phyloP scores from a whole-genome alignment of 805 yeast genomes.

The Suhomyces pyralidae region DNA sequence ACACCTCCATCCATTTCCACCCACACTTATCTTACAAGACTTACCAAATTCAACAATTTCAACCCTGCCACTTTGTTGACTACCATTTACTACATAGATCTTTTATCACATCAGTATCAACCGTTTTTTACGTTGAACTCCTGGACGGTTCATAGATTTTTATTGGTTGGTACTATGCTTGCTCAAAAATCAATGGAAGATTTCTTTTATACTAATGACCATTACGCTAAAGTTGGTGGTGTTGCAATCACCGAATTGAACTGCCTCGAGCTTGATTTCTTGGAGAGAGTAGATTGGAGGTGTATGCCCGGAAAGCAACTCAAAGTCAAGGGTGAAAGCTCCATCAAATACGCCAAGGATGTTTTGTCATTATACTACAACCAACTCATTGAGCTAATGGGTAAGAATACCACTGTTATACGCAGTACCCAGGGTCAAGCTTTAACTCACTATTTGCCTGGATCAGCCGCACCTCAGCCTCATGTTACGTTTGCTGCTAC shows the following conservation, averaged over 20 bases:
- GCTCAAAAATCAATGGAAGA: slow-evolving; percentile 92
- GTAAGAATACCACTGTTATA: slow-evolving; percentile 21
- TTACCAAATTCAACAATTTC: slow-evolving; percentile 79
- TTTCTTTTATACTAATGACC: slow-evolving; percentile 87
- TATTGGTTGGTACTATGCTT: slow-evolving; percentile 85
- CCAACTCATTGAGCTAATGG: slow-evolving; percentile 42
- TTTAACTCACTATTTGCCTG: slow-evolving; percentile 2
- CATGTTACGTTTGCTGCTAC: background rate
- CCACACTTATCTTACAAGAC: slow-evolving; percentile 68
- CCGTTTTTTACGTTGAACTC: slow-evolving; percentile 82
- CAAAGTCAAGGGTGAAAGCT: slow-evolving; percentile 9
- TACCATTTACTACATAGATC: slow-evolving; percentile 86
- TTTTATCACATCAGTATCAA: slow-evolving; percentile 69
- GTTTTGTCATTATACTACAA: slow-evolving; percentile 39
- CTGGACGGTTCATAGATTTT: slow-evolving; percentile 87
- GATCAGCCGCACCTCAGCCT: background rate
- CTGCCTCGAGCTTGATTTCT: slow-evolving; percentile 82
- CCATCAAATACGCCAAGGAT: slow-evolving; percentile 33
- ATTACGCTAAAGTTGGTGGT: slow-evolving; percentile 96
- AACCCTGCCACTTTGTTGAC: slow-evolving; percentile 81
- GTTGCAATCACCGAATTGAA: slow-evolving; percentile 79
- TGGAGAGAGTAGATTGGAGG: slow-evolving; percentile 71
- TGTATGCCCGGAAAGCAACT: slow-evolving; percentile 39
- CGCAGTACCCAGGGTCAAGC: slow-evolving; percentile 3
- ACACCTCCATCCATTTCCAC: slow-evolving; percentile 88